Evolutionary conservation across 345 rosid genomes (phyloP).

Genomic region (Gynandropsis gynandra): DNA sequence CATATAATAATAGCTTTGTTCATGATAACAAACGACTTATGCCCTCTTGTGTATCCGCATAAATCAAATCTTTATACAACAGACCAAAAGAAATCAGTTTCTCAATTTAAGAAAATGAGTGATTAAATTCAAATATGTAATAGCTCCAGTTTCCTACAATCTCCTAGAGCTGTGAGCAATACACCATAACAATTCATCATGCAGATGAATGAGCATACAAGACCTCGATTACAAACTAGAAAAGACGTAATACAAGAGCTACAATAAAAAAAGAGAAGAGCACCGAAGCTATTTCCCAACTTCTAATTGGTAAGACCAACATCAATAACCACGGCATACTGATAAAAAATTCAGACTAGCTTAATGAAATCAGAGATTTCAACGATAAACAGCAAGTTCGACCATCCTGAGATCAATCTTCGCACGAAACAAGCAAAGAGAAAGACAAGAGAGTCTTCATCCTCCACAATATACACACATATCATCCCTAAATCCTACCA

Average conservation of each 20-base stretch:
- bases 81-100: background rate
- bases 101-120: no score
- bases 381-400: background rate
- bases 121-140: no score
- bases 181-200: slow-evolving; percentile 1
- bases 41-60: no score
- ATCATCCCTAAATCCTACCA: background rate
- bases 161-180: background rate
- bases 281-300: background rate
- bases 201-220: background rate
- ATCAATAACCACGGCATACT: slow-evolving; percentile 1
- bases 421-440: slow-evolving; percentile 5
- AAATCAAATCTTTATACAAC: background rate
- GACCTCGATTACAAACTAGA: background rate
- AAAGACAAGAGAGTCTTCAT: background rate
- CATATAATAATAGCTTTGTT: no score
- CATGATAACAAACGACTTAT: no score
- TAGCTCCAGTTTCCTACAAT: background rate
- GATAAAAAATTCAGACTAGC: no score
- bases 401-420: background rate
- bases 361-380: background rate
- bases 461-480: background rate
- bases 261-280: background rate
- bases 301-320: background rate
- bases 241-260: slow-evolving; percentile 5